Evolutionary conservation across 148 eudicot species (phyloP).

Genomic region (Persicaria tinctoria): DNA sequence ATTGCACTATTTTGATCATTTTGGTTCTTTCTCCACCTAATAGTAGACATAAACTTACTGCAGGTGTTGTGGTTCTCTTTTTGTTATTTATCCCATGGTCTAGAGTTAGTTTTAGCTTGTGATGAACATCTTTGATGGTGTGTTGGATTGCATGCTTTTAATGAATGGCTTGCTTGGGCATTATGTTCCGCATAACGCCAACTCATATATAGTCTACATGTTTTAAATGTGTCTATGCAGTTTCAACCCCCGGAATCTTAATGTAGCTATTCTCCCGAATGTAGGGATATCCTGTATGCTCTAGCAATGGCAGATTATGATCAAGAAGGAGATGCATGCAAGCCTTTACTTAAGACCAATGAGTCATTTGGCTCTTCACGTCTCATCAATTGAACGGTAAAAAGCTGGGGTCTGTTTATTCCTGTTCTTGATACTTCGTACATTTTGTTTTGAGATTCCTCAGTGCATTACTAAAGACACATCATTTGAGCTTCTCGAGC

Average conservation of each 20-base stretch:
- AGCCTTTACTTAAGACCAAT: slow-evolving; percentile 68
- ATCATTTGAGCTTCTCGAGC: neutral
- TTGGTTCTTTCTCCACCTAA: neutral
- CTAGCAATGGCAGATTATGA: slow-evolving; percentile 79
- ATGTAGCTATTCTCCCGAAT: slow-evolving; percentile 1
- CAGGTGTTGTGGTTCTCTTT: neutral
- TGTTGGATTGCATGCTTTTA: neutral
- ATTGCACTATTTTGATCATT: neutral
- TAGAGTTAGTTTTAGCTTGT: neutral
- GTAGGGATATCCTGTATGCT: slow-evolving; percentile 79
- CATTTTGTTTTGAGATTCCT: neutral
- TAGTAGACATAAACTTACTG: neutral
- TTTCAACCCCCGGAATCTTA: neutral
- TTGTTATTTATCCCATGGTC: neutral
- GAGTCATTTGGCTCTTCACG: slow-evolving; percentile 60
- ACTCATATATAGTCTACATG: neutral
- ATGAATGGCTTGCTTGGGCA: neutral
- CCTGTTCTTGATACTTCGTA: neutral
- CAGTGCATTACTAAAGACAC: neutral
- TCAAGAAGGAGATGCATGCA: slow-evolving; percentile 56
- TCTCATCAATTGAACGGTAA: slow-evolving; percentile 81
- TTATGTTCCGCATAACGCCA: neutral
- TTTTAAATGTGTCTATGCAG: neutral
- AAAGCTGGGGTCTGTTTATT: neutral
- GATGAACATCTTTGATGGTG: neutral